A percentile compares a stretch with the other conserved stretches of the same genome.
Conservation (phyloP, 1,139 yeast genomes). For the Suhomyces panamericanus region DNA sequence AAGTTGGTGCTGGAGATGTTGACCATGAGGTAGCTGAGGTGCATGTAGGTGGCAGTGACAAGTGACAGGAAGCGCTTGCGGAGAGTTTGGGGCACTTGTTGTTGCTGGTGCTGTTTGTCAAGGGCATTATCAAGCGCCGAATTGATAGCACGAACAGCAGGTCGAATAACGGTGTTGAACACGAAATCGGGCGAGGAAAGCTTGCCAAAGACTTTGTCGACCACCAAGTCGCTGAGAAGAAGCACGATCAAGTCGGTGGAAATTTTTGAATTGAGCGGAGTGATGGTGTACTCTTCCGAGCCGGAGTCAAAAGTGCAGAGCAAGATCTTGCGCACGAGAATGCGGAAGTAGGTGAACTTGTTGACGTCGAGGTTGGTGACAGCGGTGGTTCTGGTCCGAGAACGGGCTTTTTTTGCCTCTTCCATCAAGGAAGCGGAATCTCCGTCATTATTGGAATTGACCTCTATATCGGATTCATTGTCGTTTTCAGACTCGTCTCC, state of each 20-base stretch:
- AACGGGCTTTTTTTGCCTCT: neutral
- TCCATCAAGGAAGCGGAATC: neutral
- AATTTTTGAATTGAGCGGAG: conserved; percentile 31
- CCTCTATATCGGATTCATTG: neutral
- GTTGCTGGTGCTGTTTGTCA: neutral
- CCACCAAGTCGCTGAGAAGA: conserved; percentile 37
- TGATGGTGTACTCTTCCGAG: conserved; percentile 9
- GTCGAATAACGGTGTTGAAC: conserved; percentile 16
- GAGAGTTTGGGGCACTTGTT: conserved; percentile 2
- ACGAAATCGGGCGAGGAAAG: conserved; percentile 35
- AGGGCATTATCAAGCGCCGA: conserved; percentile 2
- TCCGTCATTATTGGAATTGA: too few relatives aligned
- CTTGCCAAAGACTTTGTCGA: conserved; percentile 30
- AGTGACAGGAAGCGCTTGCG: neutral
- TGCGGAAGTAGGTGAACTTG: conserved; percentile 25
- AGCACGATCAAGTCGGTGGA: conserved; percentile 29
- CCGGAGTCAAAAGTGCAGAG: conserved; percentile 19
- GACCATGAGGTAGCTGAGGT: conserved; percentile 4
- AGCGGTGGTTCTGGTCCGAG: neutral
- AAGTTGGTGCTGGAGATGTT: conserved; percentile 3
- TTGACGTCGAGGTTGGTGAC: conserved; percentile 4
- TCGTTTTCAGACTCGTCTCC: neutral
- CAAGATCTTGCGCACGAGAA: conserved; percentile 27
- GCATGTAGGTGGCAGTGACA: conserved; percentile 3
- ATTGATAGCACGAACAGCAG: conserved; percentile 9